Base-by-base conservation (phyloP, 208 protist genomes). In the Angomonas deanei region DNA sequence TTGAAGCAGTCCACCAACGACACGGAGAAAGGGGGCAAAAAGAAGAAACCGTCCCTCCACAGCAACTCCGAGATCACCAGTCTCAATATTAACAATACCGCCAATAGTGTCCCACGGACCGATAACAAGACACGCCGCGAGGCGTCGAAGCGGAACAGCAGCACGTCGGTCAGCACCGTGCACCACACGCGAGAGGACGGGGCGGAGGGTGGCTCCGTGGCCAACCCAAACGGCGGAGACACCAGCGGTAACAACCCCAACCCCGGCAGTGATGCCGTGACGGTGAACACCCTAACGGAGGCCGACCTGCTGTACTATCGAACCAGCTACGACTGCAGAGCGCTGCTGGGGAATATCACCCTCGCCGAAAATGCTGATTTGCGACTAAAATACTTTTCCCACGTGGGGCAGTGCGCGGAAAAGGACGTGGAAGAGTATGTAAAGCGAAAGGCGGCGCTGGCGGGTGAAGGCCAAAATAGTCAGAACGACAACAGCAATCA, bases 291-390 rank as follows among this genome's bases (percentile, higher is more conserved):
- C 13, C 13, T 23, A 50, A 50, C 23, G 19, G 42, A 50, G 19
- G 42, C 42, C 8, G 42, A 50, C 19, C 15, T 50, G 23, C 3
- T 50, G 42, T 50, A 50, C 42, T 50, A 50, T 23, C 42, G 42
- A 26, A 50, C 42, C 42, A 50, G 42, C 42, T 50, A 50, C 23
- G 42, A 50, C 42, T 50, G 42, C 19, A 50, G 42, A 8, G 42
- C 42, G 8, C 19, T 50, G 3, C 42, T 50, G 5, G 15, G 8
- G 8, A 50, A 50, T 19, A 10, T 19, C 8, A 23, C 23, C 17
- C 23, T 50, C 23, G 17, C 13, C 5, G 42, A 50, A 23, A 23
- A 50, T n/a, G 42, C 42, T n/a, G 23, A 50, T n/a, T 5, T 50
- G 15, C 13, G 42, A 23, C 19, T 50, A 50, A 50, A 50, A 19